Conservation (phyloP, 768 basidiomycete genomes). For the Mycena maculata region DNA sequence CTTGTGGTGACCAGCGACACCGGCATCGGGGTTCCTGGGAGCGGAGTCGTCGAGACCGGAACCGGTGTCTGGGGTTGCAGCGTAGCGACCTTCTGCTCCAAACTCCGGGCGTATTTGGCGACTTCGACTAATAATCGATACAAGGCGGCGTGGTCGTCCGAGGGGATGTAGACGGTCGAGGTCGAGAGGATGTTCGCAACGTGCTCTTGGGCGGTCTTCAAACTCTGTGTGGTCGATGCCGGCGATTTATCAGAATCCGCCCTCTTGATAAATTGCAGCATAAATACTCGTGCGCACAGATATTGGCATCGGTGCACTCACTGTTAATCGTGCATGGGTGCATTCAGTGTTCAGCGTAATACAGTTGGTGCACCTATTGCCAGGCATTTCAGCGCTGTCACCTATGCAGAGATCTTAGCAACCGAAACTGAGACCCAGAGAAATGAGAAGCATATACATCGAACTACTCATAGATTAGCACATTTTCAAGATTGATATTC, state of each 20-base stretch:
- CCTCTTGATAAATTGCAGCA: too few relatives aligned
- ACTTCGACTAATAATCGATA: background rate
- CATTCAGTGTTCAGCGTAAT: constrained; percentile 58
- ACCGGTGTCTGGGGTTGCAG: background rate
- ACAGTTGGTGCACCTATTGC: constrained; percentile 68
- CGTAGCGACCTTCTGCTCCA: background rate
- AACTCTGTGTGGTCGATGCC: background rate
- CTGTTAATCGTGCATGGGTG: constrained; percentile 68
- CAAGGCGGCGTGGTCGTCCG: background rate
- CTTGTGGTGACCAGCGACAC: too few relatives aligned
- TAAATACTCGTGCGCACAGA: background rate
- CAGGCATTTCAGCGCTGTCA: constrained; percentile 69
- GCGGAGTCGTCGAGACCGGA: too few relatives aligned
- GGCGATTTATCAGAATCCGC: background rate
- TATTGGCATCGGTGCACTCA: constrained; percentile 36
- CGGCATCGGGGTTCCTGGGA: too few relatives aligned
- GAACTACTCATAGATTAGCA: background rate
- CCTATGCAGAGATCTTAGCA: constrained; percentile 39
- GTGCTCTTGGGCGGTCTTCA: background rate
- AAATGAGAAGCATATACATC: background rate
- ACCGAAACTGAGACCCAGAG: background rate
- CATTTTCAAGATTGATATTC: background rate
- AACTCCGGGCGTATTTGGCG: constrained; percentile 1
- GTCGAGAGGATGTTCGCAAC: constrained; percentile 13
- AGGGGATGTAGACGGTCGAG: constrained; percentile 4